Conservation (phyloP, 257 asterid species). For the Solanum tarijense region DNA sequence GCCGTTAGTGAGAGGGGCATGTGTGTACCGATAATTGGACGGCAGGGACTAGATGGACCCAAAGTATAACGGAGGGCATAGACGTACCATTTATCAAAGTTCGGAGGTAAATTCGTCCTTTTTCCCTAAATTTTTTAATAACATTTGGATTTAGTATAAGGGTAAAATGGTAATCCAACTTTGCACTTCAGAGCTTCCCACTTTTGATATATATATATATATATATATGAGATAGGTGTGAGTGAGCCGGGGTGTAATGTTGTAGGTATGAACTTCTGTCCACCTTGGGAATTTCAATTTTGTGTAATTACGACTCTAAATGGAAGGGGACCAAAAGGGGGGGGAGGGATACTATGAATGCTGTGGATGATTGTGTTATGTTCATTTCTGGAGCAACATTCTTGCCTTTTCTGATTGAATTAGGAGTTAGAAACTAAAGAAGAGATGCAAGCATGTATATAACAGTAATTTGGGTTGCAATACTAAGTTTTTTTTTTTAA, state of each 20-base stretch:
- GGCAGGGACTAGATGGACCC: no score
- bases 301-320: neutral
- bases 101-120: no score
- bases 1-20: no score
- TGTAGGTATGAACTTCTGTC: neutral
- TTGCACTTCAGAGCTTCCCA: neutral
- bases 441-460: neutral
- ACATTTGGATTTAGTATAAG: neutral
- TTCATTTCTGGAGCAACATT: neutral
- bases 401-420: neutral
- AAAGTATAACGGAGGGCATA: no score
- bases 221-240: neutral
- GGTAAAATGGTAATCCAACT: neutral
- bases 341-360: neutral
- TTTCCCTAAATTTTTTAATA: no score
- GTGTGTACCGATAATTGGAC: no score
- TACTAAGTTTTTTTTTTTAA: neutral
- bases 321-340: neutral
- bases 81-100: no score
- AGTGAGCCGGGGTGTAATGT: neutral
- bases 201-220: no score
- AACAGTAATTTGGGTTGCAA: neutral
- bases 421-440: neutral
- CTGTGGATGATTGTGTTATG: neutral
- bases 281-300: neutral